Percentiles rank a stretch among this genome's conserved stretches.
These are phyloP conservation scores for Hypoxylon rickii DNA, from an alignment of 495 filamentous ascomycete species.

Conservation along the genomic window DNA sequence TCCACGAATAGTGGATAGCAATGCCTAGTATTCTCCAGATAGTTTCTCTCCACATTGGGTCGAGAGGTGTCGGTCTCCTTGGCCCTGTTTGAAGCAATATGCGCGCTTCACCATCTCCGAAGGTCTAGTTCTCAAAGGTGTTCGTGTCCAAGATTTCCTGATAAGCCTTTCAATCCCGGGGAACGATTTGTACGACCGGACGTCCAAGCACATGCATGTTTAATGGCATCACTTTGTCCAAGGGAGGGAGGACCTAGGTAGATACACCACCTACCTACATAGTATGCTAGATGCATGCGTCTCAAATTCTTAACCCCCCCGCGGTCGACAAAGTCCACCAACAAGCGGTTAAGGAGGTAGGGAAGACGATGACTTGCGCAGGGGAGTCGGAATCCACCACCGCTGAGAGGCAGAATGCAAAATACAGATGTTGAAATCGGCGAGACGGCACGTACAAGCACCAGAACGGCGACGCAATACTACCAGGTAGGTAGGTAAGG, in stretches of 20 bases:
- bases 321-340: too few relatives aligned
- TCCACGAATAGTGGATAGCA: too few relatives aligned
- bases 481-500: too few relatives aligned
- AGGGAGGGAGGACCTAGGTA: too few relatives aligned
- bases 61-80: conserved; percentile 4
- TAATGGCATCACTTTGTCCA: conserved; percentile 2
- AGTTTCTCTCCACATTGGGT: conserved; percentile 21
- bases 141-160: not conserved
- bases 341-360: conserved; percentile 9
- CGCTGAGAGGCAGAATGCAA: conserved; percentile 7
- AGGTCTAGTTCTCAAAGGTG: not conserved
- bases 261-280: conserved; percentile 13
- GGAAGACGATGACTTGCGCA: conserved; percentile 35
- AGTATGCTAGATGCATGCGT: too few relatives aligned
- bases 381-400: conserved; percentile 29
- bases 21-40: conserved; percentile 29
- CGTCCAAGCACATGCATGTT: not conserved
- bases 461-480: conserved; percentile 10
- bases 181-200: conserved; percentile 1
- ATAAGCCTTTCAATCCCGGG: not conserved
- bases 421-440: conserved; percentile 10
- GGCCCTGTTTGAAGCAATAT: conserved; percentile 9
- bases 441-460: conserved; percentile 24
- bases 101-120: not conserved
- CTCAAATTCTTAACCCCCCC: too few relatives aligned